Conservation (phyloP, 768 basidiomycete species). For the Lepiota brunneoincarnata region DNA sequence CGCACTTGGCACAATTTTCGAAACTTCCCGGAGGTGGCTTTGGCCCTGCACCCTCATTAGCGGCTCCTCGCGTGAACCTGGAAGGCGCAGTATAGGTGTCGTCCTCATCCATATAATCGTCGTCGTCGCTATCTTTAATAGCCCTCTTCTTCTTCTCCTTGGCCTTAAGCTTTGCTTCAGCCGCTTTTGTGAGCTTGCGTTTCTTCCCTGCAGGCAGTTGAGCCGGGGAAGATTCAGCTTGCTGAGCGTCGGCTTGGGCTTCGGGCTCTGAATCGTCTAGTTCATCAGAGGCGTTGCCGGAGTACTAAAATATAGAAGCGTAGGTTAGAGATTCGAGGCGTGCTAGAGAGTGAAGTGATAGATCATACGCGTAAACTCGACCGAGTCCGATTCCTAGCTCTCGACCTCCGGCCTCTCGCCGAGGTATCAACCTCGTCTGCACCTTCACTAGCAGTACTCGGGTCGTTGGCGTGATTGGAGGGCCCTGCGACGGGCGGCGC, state of each 20-base stretch:
- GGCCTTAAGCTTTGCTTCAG: constrained; percentile 38
- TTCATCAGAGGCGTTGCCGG: constrained; percentile 71
- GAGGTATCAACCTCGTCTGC: constrained; percentile 15
- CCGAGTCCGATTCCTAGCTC: constrained; percentile 2
- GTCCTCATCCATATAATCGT: constrained; percentile 53
- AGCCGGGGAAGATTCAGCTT: not conserved
- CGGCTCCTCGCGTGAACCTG: constrained; percentile 40
- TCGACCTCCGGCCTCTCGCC: constrained; percentile 17
- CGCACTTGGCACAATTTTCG: constrained; percentile 77
- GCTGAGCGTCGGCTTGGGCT: constrained; percentile 19
- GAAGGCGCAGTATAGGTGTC: constrained; percentile 68
- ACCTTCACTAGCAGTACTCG: constrained; percentile 9
- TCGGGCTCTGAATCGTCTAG: constrained; percentile 48
- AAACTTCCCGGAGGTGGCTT: constrained; percentile 80
- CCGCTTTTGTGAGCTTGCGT: constrained; percentile 50
- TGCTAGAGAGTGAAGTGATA: not conserved
- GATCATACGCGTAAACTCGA: constrained; percentile 2
- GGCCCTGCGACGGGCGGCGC: constrained; percentile 45
- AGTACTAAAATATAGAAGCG: constrained; percentile 18
- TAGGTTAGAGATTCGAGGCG: not conserved
- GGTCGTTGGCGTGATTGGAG: constrained; percentile 25
- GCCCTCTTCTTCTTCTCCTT: constrained; percentile 40
- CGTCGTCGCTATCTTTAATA: constrained; percentile 42
- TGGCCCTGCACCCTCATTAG: constrained; percentile 24
- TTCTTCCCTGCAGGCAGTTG: constrained; percentile 44